phyloP scores from a whole-genome alignment of 1,284 basidiomycete species.

The Hypsizygus ulmarius region DNA sequence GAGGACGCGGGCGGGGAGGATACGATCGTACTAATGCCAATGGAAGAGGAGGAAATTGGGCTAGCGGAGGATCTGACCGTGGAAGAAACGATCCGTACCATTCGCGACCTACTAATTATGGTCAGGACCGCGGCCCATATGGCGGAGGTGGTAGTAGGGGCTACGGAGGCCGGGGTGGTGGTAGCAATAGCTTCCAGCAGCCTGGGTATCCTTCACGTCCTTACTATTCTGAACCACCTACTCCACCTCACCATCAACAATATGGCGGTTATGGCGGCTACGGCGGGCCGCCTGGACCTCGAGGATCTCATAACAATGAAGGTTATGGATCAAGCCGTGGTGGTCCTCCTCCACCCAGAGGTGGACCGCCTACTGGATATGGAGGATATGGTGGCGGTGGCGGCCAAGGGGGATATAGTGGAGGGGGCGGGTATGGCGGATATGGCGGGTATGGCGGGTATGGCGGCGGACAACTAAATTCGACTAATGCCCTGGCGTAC shows the following conservation, averaged over 20 bases:
- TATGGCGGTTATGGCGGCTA: slow-evolving; percentile 31
- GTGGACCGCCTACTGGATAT: slow-evolving; percentile 15
- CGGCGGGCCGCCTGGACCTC: slow-evolving; percentile 16
- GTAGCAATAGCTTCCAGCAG: slow-evolving; percentile 30
- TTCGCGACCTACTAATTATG: slow-evolving; percentile 20
- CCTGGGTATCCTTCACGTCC: slow-evolving; percentile 29
- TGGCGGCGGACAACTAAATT: slow-evolving; percentile 22
- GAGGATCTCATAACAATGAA: slow-evolving; percentile 19
- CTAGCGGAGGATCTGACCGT: slow-evolving; percentile 22
- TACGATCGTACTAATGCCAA: slow-evolving; percentile 29
- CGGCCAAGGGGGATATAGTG: slow-evolving; percentile 7
- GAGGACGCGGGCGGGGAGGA: slow-evolving; percentile 51
- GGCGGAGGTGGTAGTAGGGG: slow-evolving; percentile 25
- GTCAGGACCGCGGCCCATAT: slow-evolving; percentile 21
- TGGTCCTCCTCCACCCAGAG: slow-evolving; percentile 15
- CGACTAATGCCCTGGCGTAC: slow-evolving; percentile 17
- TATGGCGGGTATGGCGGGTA: slow-evolving; percentile 18
- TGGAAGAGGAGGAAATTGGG: slow-evolving; percentile 24
- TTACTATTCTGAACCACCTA: slow-evolving; percentile 21
- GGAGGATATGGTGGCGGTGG: slow-evolving; percentile 20
- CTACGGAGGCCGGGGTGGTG: slow-evolving; percentile 29
- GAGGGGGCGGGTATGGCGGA: slow-evolving; percentile 23
- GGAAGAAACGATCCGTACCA: slow-evolving; percentile 22
- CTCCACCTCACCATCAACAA: slow-evolving; percentile 18
- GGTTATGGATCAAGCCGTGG: slow-evolving; percentile 20